Base-by-base conservation (phyloP, 148 eudicot species). In the Linanthus parryae region DNA sequence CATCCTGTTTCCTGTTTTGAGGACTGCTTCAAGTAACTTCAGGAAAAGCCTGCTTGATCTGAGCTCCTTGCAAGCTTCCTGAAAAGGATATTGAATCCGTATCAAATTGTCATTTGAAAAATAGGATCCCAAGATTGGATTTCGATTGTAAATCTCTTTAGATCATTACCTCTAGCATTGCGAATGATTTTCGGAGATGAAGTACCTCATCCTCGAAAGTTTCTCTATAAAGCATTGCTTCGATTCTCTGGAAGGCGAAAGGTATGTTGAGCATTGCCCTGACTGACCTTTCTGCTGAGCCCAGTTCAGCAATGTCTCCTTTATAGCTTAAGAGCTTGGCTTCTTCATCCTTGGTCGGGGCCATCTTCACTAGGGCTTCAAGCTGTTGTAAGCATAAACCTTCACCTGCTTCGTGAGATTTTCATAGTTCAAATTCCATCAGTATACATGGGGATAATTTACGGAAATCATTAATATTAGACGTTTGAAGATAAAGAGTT, bases 1-100 rank as follows among this genome's bases (percentile, higher is more conserved):
- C 99, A 92, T 92, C 55, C 96, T 69, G 69, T 92, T 92, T 42
- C 99, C 99, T 27, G 99, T 92, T 72, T 92, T 92, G 21, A 92
- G 79, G 48, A 92, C 99, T 10, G 99, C 99, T 66, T 92, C 99
- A 0, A 92, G 87, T 59, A 92, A 52, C 61, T 92, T 92, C 4
- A 87, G 46, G 83, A 92, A 92, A 18, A 92, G 85, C 19, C 85
- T 79, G 44, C 90, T 92, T 63, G 96, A 92, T 72, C 96, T 75
- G 36, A 87, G 82, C 61, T 92, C 99, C 48, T 79, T 77, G 83
- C 99, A 92, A 12, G 99, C 90, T 56, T 92, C 99, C 99, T 92
- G 62, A 55, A 8, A 15, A 1, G 51, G 2, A 13, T 10, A 15
- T 4, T 5, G 36, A n/a, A n/a, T n/a, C n/a, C n/a, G n/a, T n/a